Evolutionary conservation across 2,329 filamentous ascomycete species (phyloP).

Genomic region (Keithomyces neogunnii): DNA sequence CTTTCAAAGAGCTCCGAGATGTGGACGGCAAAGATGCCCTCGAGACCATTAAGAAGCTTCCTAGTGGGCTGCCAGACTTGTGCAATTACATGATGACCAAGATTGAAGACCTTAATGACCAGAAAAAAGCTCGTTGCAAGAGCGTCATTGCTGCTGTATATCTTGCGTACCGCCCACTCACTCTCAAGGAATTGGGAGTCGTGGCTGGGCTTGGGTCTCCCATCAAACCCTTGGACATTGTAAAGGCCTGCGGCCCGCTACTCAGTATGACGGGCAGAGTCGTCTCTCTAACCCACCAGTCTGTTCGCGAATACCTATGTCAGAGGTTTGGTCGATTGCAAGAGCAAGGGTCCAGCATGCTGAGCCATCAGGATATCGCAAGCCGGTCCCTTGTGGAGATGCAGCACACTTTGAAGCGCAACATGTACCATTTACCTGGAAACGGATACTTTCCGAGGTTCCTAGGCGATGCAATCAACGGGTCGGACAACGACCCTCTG

Average conservation of each 20-base stretch:
- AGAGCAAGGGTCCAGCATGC: conserved; percentile 17
- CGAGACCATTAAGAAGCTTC: conserved; percentile 5
- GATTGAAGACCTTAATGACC: conserved; percentile 1
- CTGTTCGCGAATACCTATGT: conserved; percentile 31
- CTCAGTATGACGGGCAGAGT: conserved; percentile 20
- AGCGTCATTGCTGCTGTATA: conserved; percentile 11
- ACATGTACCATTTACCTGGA: conserved; percentile 25
- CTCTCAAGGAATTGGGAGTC: conserved; percentile 21
- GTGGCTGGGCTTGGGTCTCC: conserved; percentile 14
- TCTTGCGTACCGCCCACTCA: conserved; percentile 25
- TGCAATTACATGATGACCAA: conserved; percentile 5
- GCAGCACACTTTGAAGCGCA: conserved; percentile 22
- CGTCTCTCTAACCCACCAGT: conserved; percentile 33
- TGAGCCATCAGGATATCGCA: conserved; percentile 23
- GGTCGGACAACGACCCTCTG: conserved; percentile 10
- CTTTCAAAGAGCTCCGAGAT: conserved; percentile 7
- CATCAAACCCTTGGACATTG: conserved; percentile 13
- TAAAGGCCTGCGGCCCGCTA: conserved; percentile 27
- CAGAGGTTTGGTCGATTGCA: conserved; percentile 13
- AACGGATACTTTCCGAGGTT: conserved; percentile 16
- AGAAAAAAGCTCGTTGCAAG: conserved; percentile 4
- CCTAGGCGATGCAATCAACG: conserved; percentile 5
- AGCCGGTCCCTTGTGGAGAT: conserved; percentile 22
- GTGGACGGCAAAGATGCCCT: conserved; percentile 7
- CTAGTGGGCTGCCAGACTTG: conserved; percentile 4